Evolutionary conservation across 1,284 basidiomycete species (phyloP).

Genomic region (Neonothopanus nambi): DNA sequence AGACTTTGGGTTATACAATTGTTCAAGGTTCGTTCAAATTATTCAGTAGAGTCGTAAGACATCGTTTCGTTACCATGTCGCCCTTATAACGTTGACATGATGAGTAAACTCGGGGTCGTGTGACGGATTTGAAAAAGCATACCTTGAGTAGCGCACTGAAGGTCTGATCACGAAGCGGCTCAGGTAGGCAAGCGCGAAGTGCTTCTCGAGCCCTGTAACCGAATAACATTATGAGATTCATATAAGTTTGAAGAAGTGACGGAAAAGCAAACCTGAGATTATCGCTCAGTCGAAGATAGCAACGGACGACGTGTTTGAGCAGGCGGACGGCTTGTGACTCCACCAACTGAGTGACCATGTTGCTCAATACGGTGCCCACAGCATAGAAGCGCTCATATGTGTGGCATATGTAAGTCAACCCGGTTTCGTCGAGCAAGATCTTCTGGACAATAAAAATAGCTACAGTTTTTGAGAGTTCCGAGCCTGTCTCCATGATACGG

Average conservation of each 20-base stretch:
- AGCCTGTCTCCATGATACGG: constrained; percentile 99
- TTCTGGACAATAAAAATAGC: constrained; percentile 99
- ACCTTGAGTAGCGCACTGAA: constrained; percentile 91
- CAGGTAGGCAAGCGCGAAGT: constrained; percentile 94
- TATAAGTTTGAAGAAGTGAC: constrained; percentile 9
- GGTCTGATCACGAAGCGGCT: constrained; percentile 93
- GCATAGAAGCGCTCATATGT: constrained; percentile 99
- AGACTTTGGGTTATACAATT: not conserved
- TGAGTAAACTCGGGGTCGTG: not conserved
- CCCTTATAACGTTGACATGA: constrained; percentile 60
- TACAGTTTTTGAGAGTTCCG: constrained; percentile 98
- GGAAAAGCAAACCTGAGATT: constrained; percentile 75
- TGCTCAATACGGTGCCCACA: constrained; percentile 96
- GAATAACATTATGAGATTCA: constrained; percentile 13
- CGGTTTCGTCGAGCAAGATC: constrained; percentile 97
- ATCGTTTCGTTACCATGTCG: constrained; percentile 96
- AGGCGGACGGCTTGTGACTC: constrained; percentile 97
- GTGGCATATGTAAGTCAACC: constrained; percentile 98
- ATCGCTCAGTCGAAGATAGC: constrained; percentile 95
- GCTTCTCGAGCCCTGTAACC: constrained; percentile 93
- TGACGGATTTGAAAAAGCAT: constrained; percentile 14
- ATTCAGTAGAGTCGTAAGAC: constrained; percentile 91
- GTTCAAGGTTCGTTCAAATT: constrained; percentile 78
- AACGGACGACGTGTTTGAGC: constrained; percentile 97
- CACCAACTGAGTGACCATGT: constrained; percentile 97